Conservation (phyloP, 2,329 filamentous ascomycete species). For the Colletotrichum incanum region DNA sequence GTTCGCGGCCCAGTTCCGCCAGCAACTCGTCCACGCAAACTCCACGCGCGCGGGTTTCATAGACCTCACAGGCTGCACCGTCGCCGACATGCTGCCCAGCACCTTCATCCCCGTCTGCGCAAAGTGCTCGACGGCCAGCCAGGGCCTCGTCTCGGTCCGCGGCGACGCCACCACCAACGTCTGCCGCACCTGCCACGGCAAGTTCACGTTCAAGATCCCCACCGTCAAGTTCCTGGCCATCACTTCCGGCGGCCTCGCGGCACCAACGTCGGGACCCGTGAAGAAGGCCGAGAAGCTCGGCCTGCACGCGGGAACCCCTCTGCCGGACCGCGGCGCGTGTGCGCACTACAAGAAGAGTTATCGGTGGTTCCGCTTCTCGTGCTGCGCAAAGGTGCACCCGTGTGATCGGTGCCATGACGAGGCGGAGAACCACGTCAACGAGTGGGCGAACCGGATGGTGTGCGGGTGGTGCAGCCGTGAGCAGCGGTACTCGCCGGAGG, state of each 20-base stretch:
- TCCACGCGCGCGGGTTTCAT: slow-evolving; percentile 85
- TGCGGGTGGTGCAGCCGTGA: slow-evolving; percentile 86
- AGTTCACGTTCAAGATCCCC: slow-evolving; percentile 85
- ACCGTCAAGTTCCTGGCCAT: slow-evolving; percentile 85
- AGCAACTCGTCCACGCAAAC: slow-evolving; percentile 80
- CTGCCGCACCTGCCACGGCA: slow-evolving; percentile 84
- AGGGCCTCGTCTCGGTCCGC: slow-evolving; percentile 80
- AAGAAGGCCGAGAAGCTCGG: slow-evolving; percentile 69
- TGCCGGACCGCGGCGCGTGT: slow-evolving; percentile 69
- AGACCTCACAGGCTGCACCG: slow-evolving; percentile 81
- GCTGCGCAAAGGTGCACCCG: slow-evolving; percentile 71
- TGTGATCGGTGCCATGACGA: slow-evolving; percentile 84
- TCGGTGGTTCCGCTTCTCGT: slow-evolving; percentile 77
- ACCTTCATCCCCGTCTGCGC: slow-evolving; percentile 85
- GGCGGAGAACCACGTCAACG: slow-evolving; percentile 79
- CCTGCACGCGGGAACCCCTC: slow-evolving; percentile 69
- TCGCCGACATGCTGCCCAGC: slow-evolving; percentile 84
- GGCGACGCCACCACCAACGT: slow-evolving; percentile 82
- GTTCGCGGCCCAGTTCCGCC: slow-evolving; percentile 71
- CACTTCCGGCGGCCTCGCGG: slow-evolving; percentile 66
- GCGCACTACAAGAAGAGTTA: slow-evolving; percentile 72
- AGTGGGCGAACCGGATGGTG: slow-evolving; percentile 89
- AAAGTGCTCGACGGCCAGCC: slow-evolving; percentile 79
- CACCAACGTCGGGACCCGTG: slow-evolving; percentile 56
- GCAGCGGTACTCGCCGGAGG: slow-evolving; percentile 83